Evolutionary conservation across 1,284 basidiomycete species (phyloP), one percentile per base, ranked within the genome.

Genomic region (Inonotus hispidus): DNA sequence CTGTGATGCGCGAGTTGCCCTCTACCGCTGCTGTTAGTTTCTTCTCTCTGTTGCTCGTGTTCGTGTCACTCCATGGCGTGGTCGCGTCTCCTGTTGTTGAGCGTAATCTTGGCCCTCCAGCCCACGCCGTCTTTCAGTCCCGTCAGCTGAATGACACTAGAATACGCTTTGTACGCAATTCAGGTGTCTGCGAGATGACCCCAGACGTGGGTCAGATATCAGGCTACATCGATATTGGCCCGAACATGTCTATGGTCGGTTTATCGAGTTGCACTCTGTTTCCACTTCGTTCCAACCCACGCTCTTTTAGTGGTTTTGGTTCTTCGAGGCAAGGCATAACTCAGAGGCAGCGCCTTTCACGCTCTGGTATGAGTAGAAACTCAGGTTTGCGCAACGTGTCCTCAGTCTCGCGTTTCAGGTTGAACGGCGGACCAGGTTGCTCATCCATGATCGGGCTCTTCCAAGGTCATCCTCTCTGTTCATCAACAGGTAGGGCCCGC

Each of bases 171-270:
- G 78, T 87, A 5, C 73, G 76, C 25, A 78, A 89, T 65, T 87
- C 85, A 4, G 87, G 87, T 0, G 78, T 89, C 4, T 91, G 88
- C 68, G 88, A 91, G 71, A 87, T 82, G 4, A 87, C 85, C 0
- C 80, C 84, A 0, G 82, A 81, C 0, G 87, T 90, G 8, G 75
- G 78, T 47, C 86, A 87, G 69, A 79, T 84, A 63, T 87, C 87
- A 0, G 87, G 87, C 1, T 89, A 88, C 65, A 74, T 87, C 8
- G 77, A 86, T 60, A 74, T 87, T 53, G 83, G 82, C 1, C 71
- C 69, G 2, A 80, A 82, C 60, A 85, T 86, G 81, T 83, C 81
- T 0, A 84, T 83, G 77, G 83, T 84, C 56, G 50, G 75, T 35
- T 16, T 16, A 19, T 13, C 29, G 16, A n/a, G 7, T 29, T 67